Base-by-base conservation (phyloP, 768 basidiomycete species). In the Tremella yokohamensis region DNA sequence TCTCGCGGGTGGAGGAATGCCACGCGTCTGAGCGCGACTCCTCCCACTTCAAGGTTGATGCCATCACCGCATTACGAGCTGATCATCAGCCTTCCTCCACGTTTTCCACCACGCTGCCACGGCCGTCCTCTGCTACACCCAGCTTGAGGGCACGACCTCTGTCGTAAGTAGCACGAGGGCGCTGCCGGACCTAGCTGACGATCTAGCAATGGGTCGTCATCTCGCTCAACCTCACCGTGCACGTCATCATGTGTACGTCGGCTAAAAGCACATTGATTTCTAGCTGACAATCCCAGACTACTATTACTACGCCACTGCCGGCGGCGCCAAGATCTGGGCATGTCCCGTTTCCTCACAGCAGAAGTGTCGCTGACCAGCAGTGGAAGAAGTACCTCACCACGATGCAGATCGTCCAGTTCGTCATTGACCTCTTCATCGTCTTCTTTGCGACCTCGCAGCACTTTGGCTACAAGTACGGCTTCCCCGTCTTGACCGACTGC, bases 41-140 rank as follows among this genome's bases (percentile, higher is more conserved):
- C 42, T 8, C 6, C 22, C 22, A 8, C 22, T 18, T 16, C 42
- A 6, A 45, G 42, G 4, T 15, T 45, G 42, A 45, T 18, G 7
- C 6, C 22, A 40, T 29, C 38, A 37, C 19, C 42, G 52, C 15
- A 20, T 45, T 13, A 9, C 40, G 18, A 9, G n/a, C 42, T 45
- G 42, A 45, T 34, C n/a, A 13, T 16, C 66, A 93, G 92, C 90
- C 68, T 98, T 99, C 80, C 80, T 99, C 61, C 96, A 98, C 78
- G 94, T 99, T 63, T 98, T 96, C 82, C 96, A 98, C 78, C 96
- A 99, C 81, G 90, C 96, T 57, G 96, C 94, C 16, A 98, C 96
- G 58, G 94, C 94, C 59, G 78, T 97, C 61, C 81, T 99, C 57
- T 97, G 96, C 80, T 97, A 85, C 76, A 85, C 86, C 54, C 94